Base-by-base conservation (phyloP, 257 asterid species). In the Henckelia pumila region DNA sequence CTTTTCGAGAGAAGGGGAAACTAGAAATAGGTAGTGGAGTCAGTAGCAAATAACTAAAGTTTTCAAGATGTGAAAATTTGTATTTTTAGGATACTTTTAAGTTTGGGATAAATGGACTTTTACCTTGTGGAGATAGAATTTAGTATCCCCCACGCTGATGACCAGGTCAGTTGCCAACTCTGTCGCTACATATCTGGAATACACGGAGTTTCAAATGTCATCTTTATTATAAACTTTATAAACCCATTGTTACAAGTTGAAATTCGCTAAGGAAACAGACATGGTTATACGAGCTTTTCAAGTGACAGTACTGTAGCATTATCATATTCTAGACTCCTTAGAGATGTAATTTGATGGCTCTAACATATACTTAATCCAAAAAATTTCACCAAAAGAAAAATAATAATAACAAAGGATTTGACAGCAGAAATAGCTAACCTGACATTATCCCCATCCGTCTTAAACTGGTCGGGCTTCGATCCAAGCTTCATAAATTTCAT, bases 401-500 rank as follows among this genome's bases (percentile, higher is more conserved):
- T 16, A 14, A 47, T 16, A 14, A 6, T 7, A 25, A 71, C 35
- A 21, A 35, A 65, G 49, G 55, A 52, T 37, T 4, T 6, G 52
- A 32, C 26, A 67, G 20, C 20, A 57, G 28, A 17, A 13, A 56
- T 30, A 32, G 74, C 91, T 63, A 72, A 92, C 98, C 98, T 92
- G 82, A 81, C 80, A 75, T 75, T 74, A 6, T 87, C 95, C 29
- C 90, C 96, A 59, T 92, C 94, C 8, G 87, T 81, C 79, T 89
- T 94, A 80, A 92, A 87, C 75, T 73, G 91, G 75, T 92, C 96
- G 33, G 95, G 90, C 82, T 92, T 92, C 29, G 98, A 89, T 55
- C 98, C 98, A 62, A 92, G 95, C 81, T 92, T 92, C 96, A 92
- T 92, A 75, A 85, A 92, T 95, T 92, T 92, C 98, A 92, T 92